Percentiles rank a stretch among this genome's conserved stretches.
Evolutionary conservation across 2,329 filamentous ascomycete genomes (phyloP).

Genomic region (Cercospora sesami): DNA sequence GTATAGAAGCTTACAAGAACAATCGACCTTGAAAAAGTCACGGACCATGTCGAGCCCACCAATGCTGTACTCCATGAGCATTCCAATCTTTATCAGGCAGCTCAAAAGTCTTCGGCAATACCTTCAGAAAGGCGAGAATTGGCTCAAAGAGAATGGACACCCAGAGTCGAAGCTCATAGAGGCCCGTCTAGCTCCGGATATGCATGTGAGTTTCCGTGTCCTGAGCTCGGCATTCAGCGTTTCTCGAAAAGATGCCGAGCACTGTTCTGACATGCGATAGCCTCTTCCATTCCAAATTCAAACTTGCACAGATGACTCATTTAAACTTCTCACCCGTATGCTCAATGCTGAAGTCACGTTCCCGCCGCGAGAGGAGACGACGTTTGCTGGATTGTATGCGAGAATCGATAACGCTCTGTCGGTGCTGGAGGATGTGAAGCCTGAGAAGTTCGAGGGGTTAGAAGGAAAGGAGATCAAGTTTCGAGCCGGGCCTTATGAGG

Average conservation of each 20-base stretch:
- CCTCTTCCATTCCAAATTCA: conserved; percentile 54
- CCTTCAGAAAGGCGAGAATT: conserved; percentile 48
- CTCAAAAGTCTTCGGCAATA: conserved; percentile 47
- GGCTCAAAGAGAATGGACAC: conserved; percentile 43
- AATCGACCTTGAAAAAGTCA: neutral
- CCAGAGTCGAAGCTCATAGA: conserved; percentile 42
- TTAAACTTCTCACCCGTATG: conserved; percentile 45
- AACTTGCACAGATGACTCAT: conserved; percentile 33
- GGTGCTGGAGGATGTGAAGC: conserved; percentile 49
- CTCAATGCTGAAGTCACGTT: conserved; percentile 42
- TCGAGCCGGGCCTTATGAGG: conserved; percentile 36
- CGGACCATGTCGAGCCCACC: neutral
- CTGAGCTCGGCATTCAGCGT: neutral
- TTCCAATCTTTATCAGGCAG: conserved; percentile 47
- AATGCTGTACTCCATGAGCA: conserved; percentile 25
- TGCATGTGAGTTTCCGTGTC: conserved; percentile 39
- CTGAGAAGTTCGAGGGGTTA: conserved; percentile 45
- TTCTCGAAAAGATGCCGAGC: no score
- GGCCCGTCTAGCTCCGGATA: conserved; percentile 50
- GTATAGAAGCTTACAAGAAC: neutral
- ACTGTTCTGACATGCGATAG: neutral
- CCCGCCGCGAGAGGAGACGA: conserved; percentile 41
- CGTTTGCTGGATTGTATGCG: conserved; percentile 52
- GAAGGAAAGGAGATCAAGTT: conserved; percentile 32
- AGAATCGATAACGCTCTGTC: conserved; percentile 52